A percentile compares a stretch with the other conserved stretches of the same genome.
Evolutionary conservation across 1,284 basidiomycete genomes (phyloP).

Genomic region (Ganoderma resinaceum): DNA sequence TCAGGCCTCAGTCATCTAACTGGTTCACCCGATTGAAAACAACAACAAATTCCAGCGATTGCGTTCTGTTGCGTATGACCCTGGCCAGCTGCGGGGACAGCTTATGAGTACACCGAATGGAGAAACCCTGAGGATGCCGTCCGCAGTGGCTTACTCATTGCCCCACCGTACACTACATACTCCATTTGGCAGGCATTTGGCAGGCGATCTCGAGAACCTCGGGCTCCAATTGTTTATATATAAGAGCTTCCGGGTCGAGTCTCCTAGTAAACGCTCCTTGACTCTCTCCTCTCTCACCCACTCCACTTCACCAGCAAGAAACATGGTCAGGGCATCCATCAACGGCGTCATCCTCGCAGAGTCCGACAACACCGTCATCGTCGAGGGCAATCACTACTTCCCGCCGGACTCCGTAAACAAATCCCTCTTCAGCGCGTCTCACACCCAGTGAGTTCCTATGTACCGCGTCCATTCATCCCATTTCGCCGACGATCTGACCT

Average conservation of each 20-base stretch:
- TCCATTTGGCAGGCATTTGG: slow-evolving; percentile 3
- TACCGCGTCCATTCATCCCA: neutral
- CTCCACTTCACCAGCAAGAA: slow-evolving; percentile 5
- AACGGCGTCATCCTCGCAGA: slow-evolving; percentile 64
- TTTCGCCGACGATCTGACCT: neutral
- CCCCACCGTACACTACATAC: neutral
- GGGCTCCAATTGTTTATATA: neutral
- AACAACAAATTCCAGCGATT: no score
- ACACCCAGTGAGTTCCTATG: slow-evolving; percentile 50
- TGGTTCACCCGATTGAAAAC: no score
- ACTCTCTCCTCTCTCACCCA: neutral
- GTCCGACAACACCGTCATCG: slow-evolving; percentile 54
- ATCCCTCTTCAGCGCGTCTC: slow-evolving; percentile 52
- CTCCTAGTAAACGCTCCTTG: neutral
- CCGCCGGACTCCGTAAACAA: slow-evolving; percentile 58
- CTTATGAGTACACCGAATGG: no score
- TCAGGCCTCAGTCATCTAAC: no score
- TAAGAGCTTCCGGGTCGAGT: neutral
- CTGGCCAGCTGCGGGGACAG: no score
- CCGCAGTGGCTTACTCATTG: slow-evolving; percentile 8
- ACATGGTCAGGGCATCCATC: slow-evolving; percentile 58
- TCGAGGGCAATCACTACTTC: slow-evolving; percentile 76
- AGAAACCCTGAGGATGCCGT: neutral
- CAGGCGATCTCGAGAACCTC: neutral
- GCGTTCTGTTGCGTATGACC: no score